Evolutionary conservation across 371 early-diverging fungal species (phyloP), one percentile per base, ranked within the genome.

Genomic region (Cokeromyces recurvatus): DNA sequence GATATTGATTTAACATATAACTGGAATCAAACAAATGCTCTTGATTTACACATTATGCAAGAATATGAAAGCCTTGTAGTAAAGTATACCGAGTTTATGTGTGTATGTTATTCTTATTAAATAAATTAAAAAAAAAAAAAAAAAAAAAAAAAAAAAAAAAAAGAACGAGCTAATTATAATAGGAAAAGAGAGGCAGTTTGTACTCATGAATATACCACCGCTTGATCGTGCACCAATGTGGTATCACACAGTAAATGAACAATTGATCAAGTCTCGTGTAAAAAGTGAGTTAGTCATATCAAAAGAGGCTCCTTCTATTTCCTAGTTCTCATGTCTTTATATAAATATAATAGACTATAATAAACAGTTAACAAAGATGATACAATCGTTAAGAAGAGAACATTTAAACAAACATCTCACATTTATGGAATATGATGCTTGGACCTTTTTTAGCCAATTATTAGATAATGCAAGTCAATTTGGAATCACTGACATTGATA

Each of bases 141-240:
- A 32, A 21, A 16, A 9, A 29, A 32, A 38, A 15, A 35, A 29
- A 19, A 12, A 44, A 32, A 17, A 0, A 32, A n/a, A 16, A 15
- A 41, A 25, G 41, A 16, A 16, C 24, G 4, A 19, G 20, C 20
- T 11, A 11, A 17, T 19, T 12, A 11, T 48, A 19, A n/a, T 51
- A 12, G 29, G 55, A 43, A 51, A 48, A 32, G 62, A 59, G 31
- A 37, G 38, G 0, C 57, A 69, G 11, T 62, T 65, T 42, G 52
- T 65, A 41, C 37, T 70, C 9, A 48, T 70, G 14, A 66, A 51
- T 25, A 59, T 70, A 5, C 71, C 71, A 19, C 71, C 71, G 14
- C 53, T 70, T 20, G 64, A 70, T 23, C 56, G 59, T 14, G 44
- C 64, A 3, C 71, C 67, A 12, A 37, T 48, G 27, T 70, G 66